Percentiles rank a stretch among this genome's conserved stretches.
Conservation (phyloP, 257 asterid genomes). For the Scutellaria galericulata region DNA sequence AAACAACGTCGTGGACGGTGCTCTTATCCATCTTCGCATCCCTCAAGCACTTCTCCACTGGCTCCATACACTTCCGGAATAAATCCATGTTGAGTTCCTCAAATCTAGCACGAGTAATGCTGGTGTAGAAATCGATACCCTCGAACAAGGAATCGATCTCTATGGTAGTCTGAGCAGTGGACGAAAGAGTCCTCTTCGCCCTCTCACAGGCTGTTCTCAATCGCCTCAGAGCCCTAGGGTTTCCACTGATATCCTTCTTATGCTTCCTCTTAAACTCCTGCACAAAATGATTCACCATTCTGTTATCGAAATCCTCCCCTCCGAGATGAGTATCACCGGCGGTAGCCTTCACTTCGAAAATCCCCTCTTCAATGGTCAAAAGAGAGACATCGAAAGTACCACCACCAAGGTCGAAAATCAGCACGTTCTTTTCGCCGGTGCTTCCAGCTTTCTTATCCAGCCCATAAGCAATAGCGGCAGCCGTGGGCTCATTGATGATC, state of each 20-base stretch:
- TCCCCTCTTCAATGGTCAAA: constrained; percentile 35
- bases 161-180: constrained; percentile 34
- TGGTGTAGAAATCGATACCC: constrained; percentile 20
- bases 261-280: constrained; percentile 30
- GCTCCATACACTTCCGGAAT: constrained; percentile 30
- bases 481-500: constrained; percentile 39
- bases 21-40: constrained; percentile 38
- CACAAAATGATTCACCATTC: constrained; percentile 38
- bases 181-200: constrained; percentile 38
- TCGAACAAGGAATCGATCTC: constrained; percentile 25
- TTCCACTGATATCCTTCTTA: constrained; percentile 36
- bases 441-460: constrained; percentile 34
- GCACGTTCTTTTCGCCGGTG: constrained; percentile 33
- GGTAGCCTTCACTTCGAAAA: constrained; percentile 31
- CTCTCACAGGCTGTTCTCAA: constrained; percentile 33
- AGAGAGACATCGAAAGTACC: constrained; percentile 40
- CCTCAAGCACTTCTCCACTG: constrained; percentile 30
- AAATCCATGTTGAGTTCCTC: constrained; percentile 29
- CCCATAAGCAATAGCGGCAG: constrained; percentile 42
- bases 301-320: constrained; percentile 40
- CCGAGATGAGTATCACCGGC: constrained; percentile 41
- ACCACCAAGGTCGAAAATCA: constrained; percentile 37
- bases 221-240: constrained; percentile 35
- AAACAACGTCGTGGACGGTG: constrained; percentile 33
- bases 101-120: constrained; percentile 23